Evolutionary conservation across 805 yeast species (phyloP).

Genomic region (Lachancea sp.): DNA sequence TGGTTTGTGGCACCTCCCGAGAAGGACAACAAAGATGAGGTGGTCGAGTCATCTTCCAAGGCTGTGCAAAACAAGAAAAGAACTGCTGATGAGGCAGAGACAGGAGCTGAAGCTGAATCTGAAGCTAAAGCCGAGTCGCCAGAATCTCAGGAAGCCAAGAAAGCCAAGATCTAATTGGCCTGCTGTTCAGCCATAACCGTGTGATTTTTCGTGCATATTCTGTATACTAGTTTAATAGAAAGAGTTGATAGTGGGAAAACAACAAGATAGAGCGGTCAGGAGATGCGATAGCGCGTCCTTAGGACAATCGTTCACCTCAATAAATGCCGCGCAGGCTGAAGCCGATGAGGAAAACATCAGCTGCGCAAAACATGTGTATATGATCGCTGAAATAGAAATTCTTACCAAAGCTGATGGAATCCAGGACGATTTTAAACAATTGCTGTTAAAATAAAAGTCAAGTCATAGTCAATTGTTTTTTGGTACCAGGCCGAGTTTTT

Average conservation of each 20-base stretch:
- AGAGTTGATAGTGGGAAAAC: neutral
- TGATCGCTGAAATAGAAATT: too few relatives aligned
- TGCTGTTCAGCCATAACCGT: neutral
- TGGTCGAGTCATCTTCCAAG: slow-evolving; percentile 36
- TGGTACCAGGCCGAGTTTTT: too few relatives aligned
- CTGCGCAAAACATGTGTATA: too few relatives aligned
- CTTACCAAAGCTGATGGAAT: too few relatives aligned
- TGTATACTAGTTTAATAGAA: slow-evolving; percentile 2
- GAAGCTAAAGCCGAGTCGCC: slow-evolving; percentile 7
- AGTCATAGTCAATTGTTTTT: too few relatives aligned
- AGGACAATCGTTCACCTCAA: too few relatives aligned
- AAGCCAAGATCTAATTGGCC: neutral
- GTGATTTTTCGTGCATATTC: neutral
- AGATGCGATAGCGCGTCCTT: too few relatives aligned
- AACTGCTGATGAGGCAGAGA: slow-evolving; percentile 9
- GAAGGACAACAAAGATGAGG: slow-evolving; percentile 43
- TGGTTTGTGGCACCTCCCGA: slow-evolving; percentile 96
- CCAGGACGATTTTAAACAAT: too few relatives aligned
- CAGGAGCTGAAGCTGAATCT: slow-evolving; percentile 4
- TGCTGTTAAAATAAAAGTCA: too few relatives aligned
- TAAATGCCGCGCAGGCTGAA: too few relatives aligned
- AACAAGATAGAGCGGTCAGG: too few relatives aligned
- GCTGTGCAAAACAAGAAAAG: slow-evolving; percentile 20
- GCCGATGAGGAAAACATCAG: too few relatives aligned
- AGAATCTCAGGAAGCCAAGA: slow-evolving; percentile 7